phyloP scores from a whole-genome alignment of 306 rosid species.

The Carpinus fangiana region DNA sequence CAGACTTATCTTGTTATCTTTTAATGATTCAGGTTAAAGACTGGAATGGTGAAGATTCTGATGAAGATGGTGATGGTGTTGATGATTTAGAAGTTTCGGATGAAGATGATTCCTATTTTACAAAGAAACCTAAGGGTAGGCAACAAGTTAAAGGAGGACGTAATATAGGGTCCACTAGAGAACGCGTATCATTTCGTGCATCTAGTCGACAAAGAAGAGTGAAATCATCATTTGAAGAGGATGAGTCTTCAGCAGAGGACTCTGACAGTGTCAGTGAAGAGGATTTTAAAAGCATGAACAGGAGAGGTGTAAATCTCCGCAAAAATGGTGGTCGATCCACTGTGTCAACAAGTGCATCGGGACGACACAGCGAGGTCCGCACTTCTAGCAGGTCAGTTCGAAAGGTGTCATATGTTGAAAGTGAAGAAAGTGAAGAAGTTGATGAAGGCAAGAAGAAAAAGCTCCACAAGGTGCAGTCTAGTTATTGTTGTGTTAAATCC shows the following conservation, averaged over 20 bases:
- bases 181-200: conserved; percentile 53
- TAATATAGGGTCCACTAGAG: conserved; percentile 54
- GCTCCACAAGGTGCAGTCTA: conserved; percentile 68
- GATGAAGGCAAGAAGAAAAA: conserved; percentile 95
- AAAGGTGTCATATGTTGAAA: conserved; percentile 98
- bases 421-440: conserved; percentile 91
- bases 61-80: conserved; percentile 68
- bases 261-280: conserved; percentile 73
- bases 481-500: conserved; percentile 7
- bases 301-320: conserved; percentile 54
- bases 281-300: conserved; percentile 62
- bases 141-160: conserved; percentile 56
- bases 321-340: conserved; percentile 60
- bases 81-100: conserved; percentile 70
- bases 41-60: conserved; percentile 88
- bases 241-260: conserved; percentile 76
- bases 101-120: conserved; percentile 73
- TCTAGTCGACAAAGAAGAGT: conserved; percentile 68
- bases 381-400: conserved; percentile 83
- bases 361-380: conserved; percentile 74
- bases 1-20: conserved; percentile 29
- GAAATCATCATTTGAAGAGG: conserved; percentile 75
- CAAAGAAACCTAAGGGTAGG: conserved; percentile 62
- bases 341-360: conserved; percentile 40
- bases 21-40: conserved; percentile 65